These are phyloP conservation scores for Trichoderma koningii DNA, from an alignment of 2,329 filamentous ascomycete species.

Conservation along the genomic window DNA sequence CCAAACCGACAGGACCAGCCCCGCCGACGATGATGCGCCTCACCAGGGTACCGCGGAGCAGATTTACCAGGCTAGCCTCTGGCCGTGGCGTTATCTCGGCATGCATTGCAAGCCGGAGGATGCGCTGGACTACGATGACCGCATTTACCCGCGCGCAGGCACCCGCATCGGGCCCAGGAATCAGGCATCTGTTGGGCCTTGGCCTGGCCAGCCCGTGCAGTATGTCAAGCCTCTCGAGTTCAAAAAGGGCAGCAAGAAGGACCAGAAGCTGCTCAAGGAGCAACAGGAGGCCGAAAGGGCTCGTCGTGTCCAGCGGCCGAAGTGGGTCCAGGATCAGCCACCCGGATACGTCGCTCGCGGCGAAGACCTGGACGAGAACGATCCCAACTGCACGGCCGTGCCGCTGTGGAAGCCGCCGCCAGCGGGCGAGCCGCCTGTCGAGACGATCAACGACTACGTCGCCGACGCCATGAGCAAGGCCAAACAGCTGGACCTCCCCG, in stretches of 20 bases:
- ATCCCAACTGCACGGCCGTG: constrained; percentile 73
- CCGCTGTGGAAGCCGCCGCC: constrained; percentile 77
- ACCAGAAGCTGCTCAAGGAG: constrained; percentile 78
- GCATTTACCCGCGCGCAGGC: constrained; percentile 93
- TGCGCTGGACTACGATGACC: constrained; percentile 93
- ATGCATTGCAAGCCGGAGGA: constrained; percentile 96
- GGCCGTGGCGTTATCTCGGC: constrained; percentile 94
- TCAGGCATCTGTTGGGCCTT: constrained; percentile 81
- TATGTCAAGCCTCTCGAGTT: constrained; percentile 86
- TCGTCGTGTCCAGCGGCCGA: constrained; percentile 78
- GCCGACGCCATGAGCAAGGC: constrained; percentile 65
- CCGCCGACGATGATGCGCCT: constrained; percentile 57
- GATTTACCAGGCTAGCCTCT: constrained; percentile 87
- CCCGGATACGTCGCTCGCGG: constrained; percentile 82
- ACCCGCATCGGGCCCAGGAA: constrained; percentile 89
- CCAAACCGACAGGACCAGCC: constrained; percentile 65
- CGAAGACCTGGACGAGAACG: constrained; percentile 71
- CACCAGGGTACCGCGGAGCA: constrained; percentile 76
- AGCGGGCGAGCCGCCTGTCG: constrained; percentile 52
- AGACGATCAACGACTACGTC: constrained; percentile 77
- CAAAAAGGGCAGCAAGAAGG: constrained; percentile 80
- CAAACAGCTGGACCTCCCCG: constrained; percentile 67
- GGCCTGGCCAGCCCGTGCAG: constrained; percentile 85
- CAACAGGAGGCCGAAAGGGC: constrained; percentile 79
- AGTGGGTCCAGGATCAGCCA: constrained; percentile 92